A percentile compares a stretch with the other conserved stretches of the same genome.
These are phyloP conservation scores for Fraxinus quadrangulata DNA, from an alignment of 257 asterid species.

Conservation along the genomic window DNA sequence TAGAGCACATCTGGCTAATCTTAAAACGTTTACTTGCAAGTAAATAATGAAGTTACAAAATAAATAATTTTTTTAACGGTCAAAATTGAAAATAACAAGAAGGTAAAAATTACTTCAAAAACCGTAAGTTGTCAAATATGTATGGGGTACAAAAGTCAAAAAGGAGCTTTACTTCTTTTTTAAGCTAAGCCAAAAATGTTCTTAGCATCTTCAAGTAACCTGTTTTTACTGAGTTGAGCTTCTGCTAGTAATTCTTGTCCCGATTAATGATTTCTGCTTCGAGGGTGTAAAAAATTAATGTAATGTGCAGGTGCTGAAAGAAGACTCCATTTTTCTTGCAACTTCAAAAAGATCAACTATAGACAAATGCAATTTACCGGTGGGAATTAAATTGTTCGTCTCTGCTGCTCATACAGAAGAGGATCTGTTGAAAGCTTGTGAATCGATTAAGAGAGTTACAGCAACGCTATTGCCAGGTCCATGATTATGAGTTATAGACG, in stretches of 20 bases:
- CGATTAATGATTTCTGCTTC: not conserved
- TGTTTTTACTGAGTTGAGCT: not conserved
- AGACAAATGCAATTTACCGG: constrained; percentile 82
- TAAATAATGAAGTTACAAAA: not conserved
- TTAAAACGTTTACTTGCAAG: not conserved
- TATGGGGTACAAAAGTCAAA: too few species aligned
- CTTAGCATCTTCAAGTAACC: not conserved
- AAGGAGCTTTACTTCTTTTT: too few species aligned
- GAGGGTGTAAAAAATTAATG: not conserved
- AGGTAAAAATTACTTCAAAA: too few species aligned
- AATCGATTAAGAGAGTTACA: constrained; percentile 58
- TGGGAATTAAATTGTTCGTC: constrained; percentile 65
- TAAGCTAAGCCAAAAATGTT: not conserved
- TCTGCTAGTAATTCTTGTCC: not conserved
- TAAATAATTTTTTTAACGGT: not conserved
- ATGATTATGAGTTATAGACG: constrained; percentile 20
- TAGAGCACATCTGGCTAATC: not conserved
- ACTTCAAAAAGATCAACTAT: constrained; percentile 72
- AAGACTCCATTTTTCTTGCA: constrained; percentile 61
- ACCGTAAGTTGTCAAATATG: too few species aligned
- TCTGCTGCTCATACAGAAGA: constrained; percentile 82
- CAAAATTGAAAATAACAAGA: not conserved
- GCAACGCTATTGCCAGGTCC: constrained; percentile 41
- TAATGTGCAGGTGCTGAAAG: constrained; percentile 65
- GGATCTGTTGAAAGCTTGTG: constrained; percentile 66